Percentiles rank a stretch among this genome's conserved stretches.
Evolutionary conservation across 2,329 filamentous ascomycete genomes (phyloP).

Genomic region (Arthroderma sp.): DNA sequence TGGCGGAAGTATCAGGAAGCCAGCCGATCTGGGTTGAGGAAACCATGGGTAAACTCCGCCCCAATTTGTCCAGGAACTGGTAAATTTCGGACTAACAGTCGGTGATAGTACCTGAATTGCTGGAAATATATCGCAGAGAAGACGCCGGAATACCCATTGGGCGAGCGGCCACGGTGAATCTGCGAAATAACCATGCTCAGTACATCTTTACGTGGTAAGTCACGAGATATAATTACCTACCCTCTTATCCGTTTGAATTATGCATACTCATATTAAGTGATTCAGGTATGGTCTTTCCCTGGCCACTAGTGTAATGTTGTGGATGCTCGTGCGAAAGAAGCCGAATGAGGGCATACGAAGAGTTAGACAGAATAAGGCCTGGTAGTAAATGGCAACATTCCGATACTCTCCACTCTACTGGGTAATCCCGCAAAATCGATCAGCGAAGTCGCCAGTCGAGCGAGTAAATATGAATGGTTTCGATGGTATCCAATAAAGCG

Average conservation of each 20-base stretch:
- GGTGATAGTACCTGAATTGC: conserved; percentile 57
- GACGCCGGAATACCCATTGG: conserved; percentile 80
- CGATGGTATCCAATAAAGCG: no score
- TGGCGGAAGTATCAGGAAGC: conserved; percentile 70
- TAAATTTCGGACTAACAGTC: conserved; percentile 10
- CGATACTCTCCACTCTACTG: conserved; percentile 2
- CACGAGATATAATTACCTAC: not conserved
- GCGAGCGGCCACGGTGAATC: conserved; percentile 72
- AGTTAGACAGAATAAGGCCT: conserved; percentile 62
- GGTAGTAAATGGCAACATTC: conserved; percentile 36
- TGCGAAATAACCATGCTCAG: conserved; percentile 93
- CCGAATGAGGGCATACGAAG: conserved; percentile 58
- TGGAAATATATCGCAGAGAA: conserved; percentile 62
- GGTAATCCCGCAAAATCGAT: not conserved
- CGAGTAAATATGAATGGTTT: no score
- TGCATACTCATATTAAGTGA: conserved; percentile 1
- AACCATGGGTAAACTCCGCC: conserved; percentile 59
- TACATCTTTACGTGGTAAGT: conserved; percentile 97
- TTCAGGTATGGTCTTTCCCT: conserved; percentile 72
- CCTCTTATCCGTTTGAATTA: no score
- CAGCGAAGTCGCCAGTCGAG: not conserved
- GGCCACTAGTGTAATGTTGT: conserved; percentile 89
- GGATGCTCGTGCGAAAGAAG: conserved; percentile 85
- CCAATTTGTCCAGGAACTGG: no score
- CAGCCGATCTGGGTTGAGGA: conserved; percentile 91